Base-by-base conservation (phyloP, 2,329 filamentous ascomycete genomes). In the Hypoxylon sp. region DNA sequence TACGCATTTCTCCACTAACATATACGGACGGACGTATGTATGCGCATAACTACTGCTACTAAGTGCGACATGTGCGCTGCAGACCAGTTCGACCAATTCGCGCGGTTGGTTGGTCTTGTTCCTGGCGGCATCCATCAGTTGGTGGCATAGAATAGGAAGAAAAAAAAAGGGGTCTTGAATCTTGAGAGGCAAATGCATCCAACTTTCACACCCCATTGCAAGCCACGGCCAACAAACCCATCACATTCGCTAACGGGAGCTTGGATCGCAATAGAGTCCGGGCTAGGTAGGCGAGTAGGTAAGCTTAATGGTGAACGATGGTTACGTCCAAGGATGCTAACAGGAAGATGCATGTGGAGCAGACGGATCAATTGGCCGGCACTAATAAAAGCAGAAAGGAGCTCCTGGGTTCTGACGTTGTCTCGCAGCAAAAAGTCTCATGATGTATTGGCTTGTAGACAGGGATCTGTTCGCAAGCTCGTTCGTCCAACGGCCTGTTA, bases 61-160 rank as follows among this genome's bases (percentile, higher is more conserved):
- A 66, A 64, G 63, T 69, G 67, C 67, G 67, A 67, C 67, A 69
- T 69, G 67, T 69, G 64, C 67, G 67, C 64, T 64, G 67, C 67
- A 67, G 67, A 53, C 57, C 53, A 55, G 59, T 66, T 68, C 58
- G 62, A 69, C 64, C 67, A 55, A 46, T 69, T 64, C 67, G 61
- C 30, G 53, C 44, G 59, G 54, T 64, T 65, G 60, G 68, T 60
- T 67, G 65, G 64, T 65, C 57, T 68, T 65, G 68, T 70, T 70
- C 68, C 68, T 70, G 68, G 52, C 63, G 58, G 57, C 57, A 49
- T 50, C 48, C 56, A 49, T 56, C 56, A 58, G 33, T 26, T 44
- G 33, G 38, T 55, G 59, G 59, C 40, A 56, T 48, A 44, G 28
- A 52, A 61, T 44, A 22, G 36, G 28, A 52, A 61, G 36, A 22